These are phyloP conservation scores for Diatrype stigma DNA, from an alignment of 2,329 filamentous ascomycete genomes.

Conservation along the genomic window DNA sequence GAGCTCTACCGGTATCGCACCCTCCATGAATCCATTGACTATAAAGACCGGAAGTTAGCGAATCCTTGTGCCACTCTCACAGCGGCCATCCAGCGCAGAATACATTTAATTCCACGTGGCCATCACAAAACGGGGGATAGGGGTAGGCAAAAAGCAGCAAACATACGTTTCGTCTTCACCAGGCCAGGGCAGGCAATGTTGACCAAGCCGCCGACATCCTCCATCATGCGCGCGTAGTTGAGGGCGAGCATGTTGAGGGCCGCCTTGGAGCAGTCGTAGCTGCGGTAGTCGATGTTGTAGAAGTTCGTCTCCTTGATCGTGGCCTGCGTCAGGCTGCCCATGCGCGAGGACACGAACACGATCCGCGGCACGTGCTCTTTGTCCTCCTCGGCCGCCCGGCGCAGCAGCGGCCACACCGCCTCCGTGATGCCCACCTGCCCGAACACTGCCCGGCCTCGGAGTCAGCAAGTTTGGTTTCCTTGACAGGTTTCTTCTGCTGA, in stretches of 20 bases:
- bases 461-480: too few relatives aligned
- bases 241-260: constrained; percentile 37
- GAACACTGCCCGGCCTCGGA: too few relatives aligned
- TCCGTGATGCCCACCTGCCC: constrained; percentile 26
- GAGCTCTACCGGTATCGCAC: constrained; percentile 15
- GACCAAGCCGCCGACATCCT: constrained; percentile 26
- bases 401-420: constrained; percentile 25
- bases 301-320: constrained; percentile 22
- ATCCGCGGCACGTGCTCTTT: constrained; percentile 23
- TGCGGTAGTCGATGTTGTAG: constrained; percentile 26
- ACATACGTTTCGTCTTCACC: constrained; percentile 23
- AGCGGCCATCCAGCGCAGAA: too few relatives aligned
- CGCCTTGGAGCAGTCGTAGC: constrained; percentile 38
- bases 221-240: constrained; percentile 28
- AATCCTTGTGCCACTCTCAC: too few relatives aligned
- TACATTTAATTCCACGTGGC: too few relatives aligned
- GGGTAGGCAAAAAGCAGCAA: neutral
- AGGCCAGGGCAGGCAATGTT: constrained; percentile 35
- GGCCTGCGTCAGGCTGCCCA: constrained; percentile 29
- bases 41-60: neutral
- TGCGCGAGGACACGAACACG: constrained; percentile 33
- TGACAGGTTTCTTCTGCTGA: too few relatives aligned
- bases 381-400: constrained; percentile 10
- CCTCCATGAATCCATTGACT: constrained; percentile 16
- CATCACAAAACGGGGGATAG: too few relatives aligned